phyloP scores from a whole-genome alignment of 2,329 filamentous ascomycete species.

The Westerdykella sp. region DNA sequence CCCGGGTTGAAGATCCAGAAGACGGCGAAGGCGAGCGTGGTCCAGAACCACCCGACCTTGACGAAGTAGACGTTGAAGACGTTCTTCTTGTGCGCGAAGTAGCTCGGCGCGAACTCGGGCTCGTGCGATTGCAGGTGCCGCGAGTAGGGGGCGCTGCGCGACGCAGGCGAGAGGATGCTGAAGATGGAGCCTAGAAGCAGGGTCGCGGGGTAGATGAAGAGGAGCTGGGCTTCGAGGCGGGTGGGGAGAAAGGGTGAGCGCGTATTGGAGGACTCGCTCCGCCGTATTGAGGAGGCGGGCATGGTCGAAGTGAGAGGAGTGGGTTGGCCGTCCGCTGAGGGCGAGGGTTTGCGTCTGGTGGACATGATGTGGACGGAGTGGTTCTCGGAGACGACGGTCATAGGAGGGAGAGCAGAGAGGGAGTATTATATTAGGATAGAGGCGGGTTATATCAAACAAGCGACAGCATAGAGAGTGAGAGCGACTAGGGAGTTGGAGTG shows the following conservation, averaged over 20 bases:
- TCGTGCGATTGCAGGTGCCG: slow-evolving; percentile 57
- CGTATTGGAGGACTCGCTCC: slow-evolving; percentile 17
- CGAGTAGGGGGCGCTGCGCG: slow-evolving; percentile 56
- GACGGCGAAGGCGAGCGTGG: slow-evolving; percentile 64
- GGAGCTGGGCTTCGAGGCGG: slow-evolving; percentile 56
- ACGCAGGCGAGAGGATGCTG: slow-evolving; percentile 69
- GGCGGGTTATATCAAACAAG: background rate
- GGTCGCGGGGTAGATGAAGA: slow-evolving; percentile 68
- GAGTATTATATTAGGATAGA: background rate
- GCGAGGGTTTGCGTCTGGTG: slow-evolving; percentile 23
- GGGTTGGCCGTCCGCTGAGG: slow-evolving; percentile 12
- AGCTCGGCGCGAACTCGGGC: slow-evolving; percentile 58
- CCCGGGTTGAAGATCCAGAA: slow-evolving; percentile 65
- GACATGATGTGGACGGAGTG: slow-evolving; percentile 18
- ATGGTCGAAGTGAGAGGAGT: slow-evolving; percentile 19
- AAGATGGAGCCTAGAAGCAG: slow-evolving; percentile 78
- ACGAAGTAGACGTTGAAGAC: slow-evolving; percentile 90
- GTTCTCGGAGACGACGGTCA: background rate
- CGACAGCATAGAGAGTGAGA: no score
- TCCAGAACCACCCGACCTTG: slow-evolving; percentile 93
- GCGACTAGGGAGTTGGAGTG: no score
- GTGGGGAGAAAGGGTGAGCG: slow-evolving; percentile 62
- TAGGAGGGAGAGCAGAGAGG: background rate
- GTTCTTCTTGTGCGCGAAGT: slow-evolving; percentile 93
- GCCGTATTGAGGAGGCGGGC: slow-evolving; percentile 19